Evolutionary conservation across 2,329 filamentous ascomycete genomes (phyloP), one percentile per base, ranked within the genome.

Genomic region (Cytospora chrysosperma): DNA sequence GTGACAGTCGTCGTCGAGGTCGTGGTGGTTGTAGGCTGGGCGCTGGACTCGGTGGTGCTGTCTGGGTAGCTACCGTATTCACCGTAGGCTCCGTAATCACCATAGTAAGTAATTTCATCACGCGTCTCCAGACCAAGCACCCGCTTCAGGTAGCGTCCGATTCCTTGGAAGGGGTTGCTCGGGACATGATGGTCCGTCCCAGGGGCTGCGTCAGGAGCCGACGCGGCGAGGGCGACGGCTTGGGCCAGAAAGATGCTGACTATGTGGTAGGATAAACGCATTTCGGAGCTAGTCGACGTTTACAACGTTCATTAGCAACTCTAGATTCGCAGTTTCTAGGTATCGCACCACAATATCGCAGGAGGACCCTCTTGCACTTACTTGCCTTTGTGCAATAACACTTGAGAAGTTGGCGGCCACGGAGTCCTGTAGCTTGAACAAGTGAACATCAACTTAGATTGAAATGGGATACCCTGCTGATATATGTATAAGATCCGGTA

Each of bases 61-160:
- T 54, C 50, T 5, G 37, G 34, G 10, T 61, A 61, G 19, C 40
- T 55, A 12, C 59, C 52, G 26, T 61, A 61, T 21, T 61, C 34
- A 4, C 59, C 59, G 15, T 61, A 61, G n/a, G 40, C 17, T 17
- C 51, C 51, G 8, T 61, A 61, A 21, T n/a, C 30, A 40, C 59
- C 51, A 9, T 34, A 50, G 40, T 55, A 8, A 1, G 24, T 15
- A 17, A 51, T 26, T 8, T 49, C 51, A 7, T 49, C 28, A 10
- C 28, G 37, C 27, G 37, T 2, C 10, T 17, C 9, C 10, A 49
- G 10, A 6, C 59, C 27, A 21, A 61, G 2, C 4, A 61, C n/a
- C 17, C 51, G 43, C 28, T 50, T 61, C 27, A 61, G 1, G 15
- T 27, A 50, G 26, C 19, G n/a, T 5, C 28, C 28, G 17, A 55